phyloP scores from a whole-genome alignment of 371 early-diverging fungal genomes.

The Zancudomyces culisetae region DNA sequence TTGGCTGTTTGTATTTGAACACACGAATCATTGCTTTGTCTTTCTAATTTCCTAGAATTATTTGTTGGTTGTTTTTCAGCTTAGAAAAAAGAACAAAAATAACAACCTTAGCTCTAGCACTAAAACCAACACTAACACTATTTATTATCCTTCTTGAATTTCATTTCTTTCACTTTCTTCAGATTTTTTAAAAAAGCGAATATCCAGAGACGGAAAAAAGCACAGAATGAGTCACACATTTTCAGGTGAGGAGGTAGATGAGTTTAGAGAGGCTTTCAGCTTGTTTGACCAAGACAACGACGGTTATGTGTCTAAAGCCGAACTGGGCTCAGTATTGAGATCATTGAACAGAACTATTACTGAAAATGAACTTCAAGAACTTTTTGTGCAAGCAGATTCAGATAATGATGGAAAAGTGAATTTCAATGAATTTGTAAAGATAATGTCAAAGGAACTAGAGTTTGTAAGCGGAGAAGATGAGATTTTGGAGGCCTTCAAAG shows the following conservation, averaged over 20 bases:
- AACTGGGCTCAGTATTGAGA: slow-evolving; percentile 55
- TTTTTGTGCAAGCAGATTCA: background rate
- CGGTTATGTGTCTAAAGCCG: slow-evolving; percentile 60
- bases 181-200: no score
- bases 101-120: no score
- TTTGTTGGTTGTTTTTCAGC: no score
- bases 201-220: no score
- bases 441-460: background rate
- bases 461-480: background rate
- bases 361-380: background rate
- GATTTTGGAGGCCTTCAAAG: background rate
- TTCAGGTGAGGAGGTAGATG: slow-evolving; percentile 77
- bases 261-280: slow-evolving; percentile 65
- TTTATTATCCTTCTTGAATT: no score
- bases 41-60: no score
- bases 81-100: no score
- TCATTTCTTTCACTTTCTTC: no score
- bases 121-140: no score
- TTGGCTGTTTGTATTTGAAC: no score
- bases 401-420: background rate
- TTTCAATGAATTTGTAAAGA: background rate
- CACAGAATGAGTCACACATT: slow-evolving; percentile 58
- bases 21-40: no score
- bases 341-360: background rate
- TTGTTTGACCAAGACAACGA: slow-evolving; percentile 75